Evolutionary conservation across 768 basidiomycete genomes (phyloP).

Genomic region (Jaapia argillacea): DNA sequence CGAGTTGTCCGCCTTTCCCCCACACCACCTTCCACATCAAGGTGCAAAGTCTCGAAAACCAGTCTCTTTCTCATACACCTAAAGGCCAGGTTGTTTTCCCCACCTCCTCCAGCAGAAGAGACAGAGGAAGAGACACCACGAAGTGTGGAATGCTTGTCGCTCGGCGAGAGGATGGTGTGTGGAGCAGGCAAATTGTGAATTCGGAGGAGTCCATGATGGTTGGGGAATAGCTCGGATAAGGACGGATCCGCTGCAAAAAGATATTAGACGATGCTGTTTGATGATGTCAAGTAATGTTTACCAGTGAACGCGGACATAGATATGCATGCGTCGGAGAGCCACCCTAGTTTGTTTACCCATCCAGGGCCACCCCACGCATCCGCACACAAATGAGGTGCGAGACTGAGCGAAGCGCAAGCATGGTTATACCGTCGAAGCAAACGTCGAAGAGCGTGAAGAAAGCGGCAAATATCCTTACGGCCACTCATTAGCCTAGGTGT

Average conservation of each 20-base stretch:
- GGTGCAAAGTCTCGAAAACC: slow-evolving; percentile 84
- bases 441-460: slow-evolving; percentile 59
- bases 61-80: slow-evolving; percentile 82
- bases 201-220: slow-evolving; percentile 78
- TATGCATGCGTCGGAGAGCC: slow-evolving; percentile 69
- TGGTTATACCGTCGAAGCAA: slow-evolving; percentile 47
- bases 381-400: slow-evolving; percentile 53
- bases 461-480: slow-evolving; percentile 64
- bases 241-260: slow-evolving; percentile 58
- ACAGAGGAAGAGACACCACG: slow-evolving; percentile 64
- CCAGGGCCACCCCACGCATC: slow-evolving; percentile 52
- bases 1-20: slow-evolving; percentile 62
- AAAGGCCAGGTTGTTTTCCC: slow-evolving; percentile 96
- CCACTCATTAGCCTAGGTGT: slow-evolving; percentile 5
- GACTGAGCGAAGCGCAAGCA: slow-evolving; percentile 57
- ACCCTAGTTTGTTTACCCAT: slow-evolving; percentile 73
- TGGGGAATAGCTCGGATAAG: slow-evolving; percentile 62
- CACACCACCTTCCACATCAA: slow-evolving; percentile 81
- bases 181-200: slow-evolving; percentile 70
- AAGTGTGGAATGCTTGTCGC: slow-evolving; percentile 74
- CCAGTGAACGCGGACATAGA: slow-evolving; percentile 74
- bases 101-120: slow-evolving; percentile 46
- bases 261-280: too few relatives aligned
- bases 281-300: slow-evolving; percentile 25
- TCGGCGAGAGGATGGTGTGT: slow-evolving; percentile 64